These are phyloP conservation scores for Sporopachydermia lactativora DNA, from an alignment of 805 yeast genomes.

Conservation along the genomic window DNA sequence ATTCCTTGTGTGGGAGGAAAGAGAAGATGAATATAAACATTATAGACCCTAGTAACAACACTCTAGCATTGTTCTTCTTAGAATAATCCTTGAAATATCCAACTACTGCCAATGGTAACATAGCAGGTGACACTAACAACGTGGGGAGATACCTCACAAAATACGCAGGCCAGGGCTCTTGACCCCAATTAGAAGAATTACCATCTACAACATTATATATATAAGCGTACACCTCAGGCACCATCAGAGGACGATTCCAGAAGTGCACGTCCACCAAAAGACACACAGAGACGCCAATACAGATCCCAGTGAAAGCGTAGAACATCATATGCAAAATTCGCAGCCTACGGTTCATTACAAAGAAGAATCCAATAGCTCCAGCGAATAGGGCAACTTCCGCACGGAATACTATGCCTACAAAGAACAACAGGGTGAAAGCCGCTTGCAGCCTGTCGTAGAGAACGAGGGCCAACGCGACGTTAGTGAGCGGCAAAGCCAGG, in stretches of 20 bases:
- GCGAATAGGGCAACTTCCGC: constrained; percentile 51
- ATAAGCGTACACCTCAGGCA: constrained; percentile 70
- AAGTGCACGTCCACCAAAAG: constrained; percentile 54
- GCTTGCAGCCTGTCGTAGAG: constrained; percentile 33
- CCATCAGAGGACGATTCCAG: constrained; percentile 40
- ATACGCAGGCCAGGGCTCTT: constrained; percentile 60
- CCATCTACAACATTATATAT: constrained; percentile 67
- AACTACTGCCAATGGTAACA: constrained; percentile 23
- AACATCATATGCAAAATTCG: constrained; percentile 17
- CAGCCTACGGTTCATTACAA: constrained; percentile 27
- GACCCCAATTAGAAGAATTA: constrained; percentile 70
- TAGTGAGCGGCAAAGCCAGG: constrained; percentile 58
- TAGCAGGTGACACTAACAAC: constrained; percentile 19
- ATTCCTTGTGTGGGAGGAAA: constrained; percentile 82
- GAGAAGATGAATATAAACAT: constrained; percentile 54
- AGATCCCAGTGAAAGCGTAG: constrained; percentile 26
- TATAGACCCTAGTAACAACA: constrained; percentile 36
- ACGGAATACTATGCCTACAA: constrained; percentile 57
- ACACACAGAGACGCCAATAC: constrained; percentile 35
- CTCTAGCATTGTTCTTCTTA: constrained; percentile 22
- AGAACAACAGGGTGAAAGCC: constrained; percentile 41
- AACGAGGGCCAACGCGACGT: constrained; percentile 35
- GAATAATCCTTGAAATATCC: constrained; percentile 25
- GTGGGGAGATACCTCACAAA: constrained; percentile 39
- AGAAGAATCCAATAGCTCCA: constrained; percentile 28